A percentile compares a stretch with the other conserved stretches of the same genome.
phyloP scores from a whole-genome alignment of 2,329 filamentous ascomycete genomes.

The Dactylonectria estremocensis region DNA sequence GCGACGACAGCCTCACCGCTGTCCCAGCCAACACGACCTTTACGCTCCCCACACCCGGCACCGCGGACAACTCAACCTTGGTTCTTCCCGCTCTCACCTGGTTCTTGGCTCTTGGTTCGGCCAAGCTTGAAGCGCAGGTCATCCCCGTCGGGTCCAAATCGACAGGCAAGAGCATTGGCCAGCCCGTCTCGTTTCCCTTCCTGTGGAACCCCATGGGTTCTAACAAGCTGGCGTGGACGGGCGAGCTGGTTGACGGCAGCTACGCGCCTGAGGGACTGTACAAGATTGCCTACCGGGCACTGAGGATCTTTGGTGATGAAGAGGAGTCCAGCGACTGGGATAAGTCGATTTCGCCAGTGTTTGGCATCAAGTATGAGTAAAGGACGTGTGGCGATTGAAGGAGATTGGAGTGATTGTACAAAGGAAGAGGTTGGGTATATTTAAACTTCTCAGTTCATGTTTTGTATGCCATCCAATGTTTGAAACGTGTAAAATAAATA shows the following conservation, averaged over 20 bases:
- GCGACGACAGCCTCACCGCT: slow-evolving; percentile 48
- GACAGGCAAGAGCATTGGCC: slow-evolving; percentile 47
- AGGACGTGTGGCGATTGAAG: too few relatives aligned
- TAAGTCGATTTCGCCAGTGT: slow-evolving; percentile 56
- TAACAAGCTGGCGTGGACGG: slow-evolving; percentile 58
- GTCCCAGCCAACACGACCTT: slow-evolving; percentile 57
- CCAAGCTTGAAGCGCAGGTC: slow-evolving; percentile 61
- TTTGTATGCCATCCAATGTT: too few relatives aligned
- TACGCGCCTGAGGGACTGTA: slow-evolving; percentile 67
- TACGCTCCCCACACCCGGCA: slow-evolving; percentile 58
- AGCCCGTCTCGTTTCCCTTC: slow-evolving; percentile 57
- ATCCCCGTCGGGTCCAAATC: slow-evolving; percentile 53
- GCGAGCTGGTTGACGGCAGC: slow-evolving; percentile 61
- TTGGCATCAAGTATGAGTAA: slow-evolving; percentile 60
- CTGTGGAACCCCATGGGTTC: slow-evolving; percentile 49
- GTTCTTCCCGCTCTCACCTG: slow-evolving; percentile 59
- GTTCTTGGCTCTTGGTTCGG: slow-evolving; percentile 62
- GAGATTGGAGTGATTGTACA: too few relatives aligned
- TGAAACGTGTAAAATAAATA: too few relatives aligned
- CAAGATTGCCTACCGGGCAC: slow-evolving; percentile 63
- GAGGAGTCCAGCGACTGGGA: slow-evolving; percentile 64
- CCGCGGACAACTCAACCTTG: slow-evolving; percentile 43
- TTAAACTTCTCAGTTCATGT: too few relatives aligned
- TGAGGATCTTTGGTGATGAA: slow-evolving; percentile 67
- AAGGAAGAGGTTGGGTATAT: too few relatives aligned